Percentiles rank a stretch among this genome's conserved stretches.
phyloP scores from a whole-genome alignment of 2,329 filamentous ascomycete genomes.

The Aureobasidium zeae region DNA sequence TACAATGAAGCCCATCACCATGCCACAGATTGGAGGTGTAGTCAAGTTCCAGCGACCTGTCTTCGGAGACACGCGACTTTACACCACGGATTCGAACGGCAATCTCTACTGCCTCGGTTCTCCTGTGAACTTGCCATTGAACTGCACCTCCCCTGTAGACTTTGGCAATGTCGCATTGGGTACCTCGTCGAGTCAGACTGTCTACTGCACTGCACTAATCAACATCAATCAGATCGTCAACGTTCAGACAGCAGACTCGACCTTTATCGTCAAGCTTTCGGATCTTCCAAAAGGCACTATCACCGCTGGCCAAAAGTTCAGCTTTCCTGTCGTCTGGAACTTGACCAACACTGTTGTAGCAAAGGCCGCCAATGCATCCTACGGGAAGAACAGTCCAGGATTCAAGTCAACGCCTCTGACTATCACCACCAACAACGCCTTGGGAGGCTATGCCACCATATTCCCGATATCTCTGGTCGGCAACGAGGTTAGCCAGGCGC shows the following conservation, averaged over 20 bases:
- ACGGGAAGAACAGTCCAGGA: constrained; percentile 28
- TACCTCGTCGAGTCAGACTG: constrained; percentile 23
- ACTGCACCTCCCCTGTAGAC: constrained; percentile 33
- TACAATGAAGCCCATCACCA: constrained; percentile 27
- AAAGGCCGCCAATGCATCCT: constrained; percentile 20
- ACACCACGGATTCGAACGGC: constrained; percentile 27
- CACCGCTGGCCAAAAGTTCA: constrained; percentile 31
- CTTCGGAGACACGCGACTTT: constrained; percentile 37
- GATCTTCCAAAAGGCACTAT: constrained; percentile 32
- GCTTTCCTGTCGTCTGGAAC: constrained; percentile 35
- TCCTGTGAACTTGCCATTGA: constrained; percentile 35
- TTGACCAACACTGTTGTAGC: constrained; percentile 22
- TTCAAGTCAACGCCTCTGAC: constrained; percentile 31
- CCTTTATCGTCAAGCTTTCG: constrained; percentile 32
- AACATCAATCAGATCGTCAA: constrained; percentile 31
- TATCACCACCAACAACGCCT: constrained; percentile 32
- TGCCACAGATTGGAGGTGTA: constrained; percentile 32
- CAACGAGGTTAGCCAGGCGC: constrained; percentile 29
- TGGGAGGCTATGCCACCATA: constrained; percentile 30
- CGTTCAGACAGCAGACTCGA: constrained; percentile 29
- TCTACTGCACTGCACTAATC: constrained; percentile 34
- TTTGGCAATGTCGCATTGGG: constrained; percentile 34
- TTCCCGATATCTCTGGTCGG: constrained; percentile 34
- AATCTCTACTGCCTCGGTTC: constrained; percentile 31
- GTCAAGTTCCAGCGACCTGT: constrained; percentile 34